These are phyloP conservation scores for Xerocomus nothofagi DNA, from an alignment of 1,284 basidiomycete species.

Conservation along the genomic window DNA sequence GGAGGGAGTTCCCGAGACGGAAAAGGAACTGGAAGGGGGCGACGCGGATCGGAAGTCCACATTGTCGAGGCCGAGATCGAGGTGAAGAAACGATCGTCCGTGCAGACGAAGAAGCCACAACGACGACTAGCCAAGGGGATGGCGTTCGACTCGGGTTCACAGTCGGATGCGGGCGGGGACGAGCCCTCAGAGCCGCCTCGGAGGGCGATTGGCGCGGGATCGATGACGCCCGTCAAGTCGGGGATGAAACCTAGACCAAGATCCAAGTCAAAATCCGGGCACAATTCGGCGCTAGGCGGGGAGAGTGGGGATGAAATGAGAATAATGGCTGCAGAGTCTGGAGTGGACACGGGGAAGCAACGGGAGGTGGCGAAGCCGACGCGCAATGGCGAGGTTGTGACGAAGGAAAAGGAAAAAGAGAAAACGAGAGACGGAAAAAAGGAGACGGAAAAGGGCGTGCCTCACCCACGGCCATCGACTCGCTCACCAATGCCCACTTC, in stretches of 20 bases:
- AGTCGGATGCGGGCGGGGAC: neutral
- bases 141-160: neutral
- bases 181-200: constrained; percentile 18
- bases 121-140: neutral
- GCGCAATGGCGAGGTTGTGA: neutral
- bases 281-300: neutral
- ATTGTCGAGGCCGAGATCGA: neutral
- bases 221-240: constrained; percentile 29
- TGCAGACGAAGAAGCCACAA: neutral
- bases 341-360: neutral
- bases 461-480: constrained; percentile 7
- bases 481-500: constrained; percentile 11
- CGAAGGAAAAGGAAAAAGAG: neutral
- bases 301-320: constrained; percentile 7
- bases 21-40: too few relatives aligned
- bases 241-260: constrained; percentile 30
- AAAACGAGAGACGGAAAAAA: neutral
- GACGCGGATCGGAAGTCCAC: neutral
- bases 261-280: constrained; percentile 7
- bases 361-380: neutral
- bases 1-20: too few relatives aligned
- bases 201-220: neutral
- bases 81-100: neutral
- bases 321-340: neutral
- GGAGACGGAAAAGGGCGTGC: neutral